Percentiles rank a stretch among this genome's conserved stretches.
Evolutionary conservation across 352 stramenopile genomes (phyloP).

Genomic region (Globisporangium recalcitrans): DNA sequence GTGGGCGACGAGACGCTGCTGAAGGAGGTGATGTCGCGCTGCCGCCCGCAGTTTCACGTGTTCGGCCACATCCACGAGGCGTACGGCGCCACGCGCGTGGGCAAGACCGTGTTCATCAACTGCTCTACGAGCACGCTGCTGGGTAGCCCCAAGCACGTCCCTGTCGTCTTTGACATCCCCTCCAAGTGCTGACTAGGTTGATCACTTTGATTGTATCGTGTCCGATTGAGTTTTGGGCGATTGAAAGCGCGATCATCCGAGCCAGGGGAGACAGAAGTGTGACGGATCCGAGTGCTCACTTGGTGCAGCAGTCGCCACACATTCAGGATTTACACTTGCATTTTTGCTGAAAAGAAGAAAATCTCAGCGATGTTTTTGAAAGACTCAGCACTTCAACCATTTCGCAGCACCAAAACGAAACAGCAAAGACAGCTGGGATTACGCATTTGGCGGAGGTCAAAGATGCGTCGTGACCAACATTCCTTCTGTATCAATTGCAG

Average conservation of each 20-base stretch:
- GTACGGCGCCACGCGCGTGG: conserved; percentile 72
- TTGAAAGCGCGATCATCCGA: too few relatives aligned
- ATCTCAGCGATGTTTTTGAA: neutral
- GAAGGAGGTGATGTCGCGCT: conserved; percentile 70
- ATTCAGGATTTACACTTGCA: too few relatives aligned
- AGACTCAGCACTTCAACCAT: conserved; percentile 1
- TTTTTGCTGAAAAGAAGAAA: too few relatives aligned
- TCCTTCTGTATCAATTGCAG: neutral
- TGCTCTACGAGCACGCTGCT: conserved; percentile 72
- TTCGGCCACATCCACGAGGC: conserved; percentile 93
- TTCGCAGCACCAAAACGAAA: neutral
- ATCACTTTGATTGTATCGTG: too few relatives aligned
- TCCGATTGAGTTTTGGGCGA: too few relatives aligned
- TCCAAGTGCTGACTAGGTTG: conserved; percentile 37
- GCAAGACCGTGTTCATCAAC: conserved; percentile 86
- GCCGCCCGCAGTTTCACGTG: conserved; percentile 79
- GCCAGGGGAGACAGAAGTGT: too few relatives aligned
- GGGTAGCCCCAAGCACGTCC: conserved; percentile 46
- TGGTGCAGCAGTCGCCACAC: too few relatives aligned
- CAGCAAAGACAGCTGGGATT: neutral
- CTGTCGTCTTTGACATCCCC: conserved; percentile 76
- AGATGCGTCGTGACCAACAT: neutral
- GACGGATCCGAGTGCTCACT: too few relatives aligned
- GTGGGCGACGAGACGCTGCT: conserved; percentile 83
- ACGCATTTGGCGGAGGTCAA: neutral